Base-by-base conservation (phyloP, 805 yeast genomes). In the Sugiyamaella lignohabitans region DNA sequence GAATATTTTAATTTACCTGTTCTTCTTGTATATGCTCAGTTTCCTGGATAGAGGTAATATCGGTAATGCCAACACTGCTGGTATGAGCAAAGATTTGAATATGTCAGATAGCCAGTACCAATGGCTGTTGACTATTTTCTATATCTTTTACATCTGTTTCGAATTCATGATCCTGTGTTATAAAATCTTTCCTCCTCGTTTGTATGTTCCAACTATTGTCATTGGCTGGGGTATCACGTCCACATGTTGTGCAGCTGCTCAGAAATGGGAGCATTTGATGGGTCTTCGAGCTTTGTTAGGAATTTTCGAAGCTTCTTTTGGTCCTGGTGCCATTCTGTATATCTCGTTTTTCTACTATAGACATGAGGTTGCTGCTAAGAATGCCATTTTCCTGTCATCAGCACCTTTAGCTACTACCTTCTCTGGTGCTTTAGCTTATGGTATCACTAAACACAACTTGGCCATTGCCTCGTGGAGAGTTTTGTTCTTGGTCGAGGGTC, bases 51-150 rank as follows among this genome's bases (percentile, higher is more conserved):
- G 80, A 44, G 73, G 74, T 51, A 76, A 75, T 53, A 72, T 76
- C 52, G 80, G 80, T 11, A 70, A 74, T 54, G 80, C 80, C 1
- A 65, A 76, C 49, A 65, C 75, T 32, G 80, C 76, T 36, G 78
- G 78, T 11, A 59, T 76, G 51, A 66, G 66, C 50, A 63, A 65
- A 5, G 78, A 73, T 47, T 57, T 75, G 48, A 59, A 63, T 1
- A 58, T 76, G 43, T 44, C 57, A 2, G 72, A 72, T 8, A 53
- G 55, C 39, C 70, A 75, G 53, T 75, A 71, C 53, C 70, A 69
- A 52, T 64, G 72, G 30, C 60, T 69, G 54, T 64, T 74, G 40
- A 69, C 75, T 8, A 64, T 73, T 35, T 66, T 74, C 38, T 75
- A 72, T 47, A 72, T 73, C 37, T 72, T 76, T 20, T 75, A 74